Base-by-base conservation (phyloP, 495 filamentous ascomycete genomes). In the Xylaria castorea region DNA sequence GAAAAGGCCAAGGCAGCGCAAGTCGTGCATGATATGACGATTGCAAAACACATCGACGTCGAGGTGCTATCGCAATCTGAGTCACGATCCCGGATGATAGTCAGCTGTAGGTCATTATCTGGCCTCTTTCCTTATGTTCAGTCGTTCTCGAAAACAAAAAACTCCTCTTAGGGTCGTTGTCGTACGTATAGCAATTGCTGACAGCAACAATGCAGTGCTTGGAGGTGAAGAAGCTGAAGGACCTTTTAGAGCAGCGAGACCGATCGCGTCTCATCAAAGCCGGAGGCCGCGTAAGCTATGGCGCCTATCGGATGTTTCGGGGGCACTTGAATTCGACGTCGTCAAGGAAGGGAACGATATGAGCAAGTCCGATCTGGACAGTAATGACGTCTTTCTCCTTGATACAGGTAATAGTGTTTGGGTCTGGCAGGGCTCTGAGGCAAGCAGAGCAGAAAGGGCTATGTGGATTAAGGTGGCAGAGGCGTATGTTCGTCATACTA, bases 1-100 rank as follows among this genome's bases (percentile, higher is more conserved):
- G 89, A 91, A 70, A 91, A 90, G 79, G 85, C 83, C 11, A 89
- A 89, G 81, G 88, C 89, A 0, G 89, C 89, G 0, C 89, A 90
- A 71, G 88, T 90, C 20, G 88, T 91, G 7, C 83, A 88, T 74
- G 88, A 91, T 65, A 81, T 90, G 85, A 90, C 86, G 0, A 77
- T 86, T 7, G 88, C 88, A 9, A 90, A 89, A 72, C 89, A 90
- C 73, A 75, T 88, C 46, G 86, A 90, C 68, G 88, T 90, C 18
- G 89, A 91, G 74, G 88, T 91, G 22, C 75, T 91, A 8, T 84
- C 87, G 18, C 88, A 90, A 73, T 79, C 81, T 0, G 89, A 91
- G 67, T 81, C 87, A 7, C 81, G 88, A 57, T 86, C 85, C 0
- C 82, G 76, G 64, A 76, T 86, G 32, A 74, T 91, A 16, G 83